Evolutionary conservation across 495 filamentous ascomycete species (phyloP).

Genomic region (Sphaerosporella brunnea): DNA sequence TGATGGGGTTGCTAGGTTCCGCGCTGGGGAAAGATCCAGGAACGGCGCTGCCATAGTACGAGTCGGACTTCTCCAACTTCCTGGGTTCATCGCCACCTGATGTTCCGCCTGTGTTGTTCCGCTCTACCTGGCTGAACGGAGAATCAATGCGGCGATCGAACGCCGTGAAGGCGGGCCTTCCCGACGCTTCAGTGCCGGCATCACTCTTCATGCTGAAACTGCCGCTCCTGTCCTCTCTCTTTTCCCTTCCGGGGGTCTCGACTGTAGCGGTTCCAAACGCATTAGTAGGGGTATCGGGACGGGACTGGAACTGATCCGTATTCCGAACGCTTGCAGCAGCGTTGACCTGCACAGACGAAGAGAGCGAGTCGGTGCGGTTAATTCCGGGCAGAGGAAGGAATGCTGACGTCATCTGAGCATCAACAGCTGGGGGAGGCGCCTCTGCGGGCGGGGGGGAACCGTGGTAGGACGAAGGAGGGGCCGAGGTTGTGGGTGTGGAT

Average conservation of each 20-base stretch:
- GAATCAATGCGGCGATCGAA: constrained; percentile 23
- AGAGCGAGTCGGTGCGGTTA: constrained; percentile 46
- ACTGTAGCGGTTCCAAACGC: constrained; percentile 19
- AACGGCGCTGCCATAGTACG: constrained; percentile 12
- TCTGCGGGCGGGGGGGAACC: constrained; percentile 38
- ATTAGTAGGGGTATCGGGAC: constrained; percentile 41
- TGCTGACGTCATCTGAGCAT: constrained; percentile 51
- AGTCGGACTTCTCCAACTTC: constrained; percentile 20
- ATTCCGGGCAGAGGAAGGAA: constrained; percentile 48
- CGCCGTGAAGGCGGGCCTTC: constrained; percentile 17
- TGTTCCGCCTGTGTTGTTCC: constrained; percentile 21
- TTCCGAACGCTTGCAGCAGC: constrained; percentile 62
- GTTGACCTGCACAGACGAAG: constrained; percentile 55
- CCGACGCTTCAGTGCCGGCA: constrained; percentile 20
- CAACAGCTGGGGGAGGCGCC: constrained; percentile 27
- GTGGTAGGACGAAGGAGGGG: constrained; percentile 35
- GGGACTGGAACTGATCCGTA: constrained; percentile 35
- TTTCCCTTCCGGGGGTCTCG: constrained; percentile 16
- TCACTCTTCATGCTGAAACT: constrained; percentile 26
- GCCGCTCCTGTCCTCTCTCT: constrained; percentile 18
- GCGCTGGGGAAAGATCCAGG: constrained; percentile 32
- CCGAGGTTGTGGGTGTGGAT: constrained; percentile 45
- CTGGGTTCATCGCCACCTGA: constrained; percentile 17
- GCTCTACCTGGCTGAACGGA: constrained; percentile 26
- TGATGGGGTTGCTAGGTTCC: constrained; percentile 28